Evolutionary conservation across 2,329 filamentous ascomycete species (phyloP), one percentile per base, ranked within the genome.

Genomic region (Teratosphaeria gauchensis): DNA sequence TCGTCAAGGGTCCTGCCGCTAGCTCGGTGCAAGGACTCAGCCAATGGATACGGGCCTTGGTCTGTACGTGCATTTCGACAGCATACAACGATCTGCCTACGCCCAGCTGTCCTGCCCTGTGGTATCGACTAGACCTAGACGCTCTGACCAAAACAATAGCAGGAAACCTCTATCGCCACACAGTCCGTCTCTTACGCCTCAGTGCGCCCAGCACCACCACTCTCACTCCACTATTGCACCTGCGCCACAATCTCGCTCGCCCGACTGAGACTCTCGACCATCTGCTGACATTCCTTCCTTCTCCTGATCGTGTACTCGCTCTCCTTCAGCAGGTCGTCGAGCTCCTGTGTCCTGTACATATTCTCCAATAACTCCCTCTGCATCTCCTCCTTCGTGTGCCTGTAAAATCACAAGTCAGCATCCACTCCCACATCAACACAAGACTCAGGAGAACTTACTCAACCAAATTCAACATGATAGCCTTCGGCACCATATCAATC

Each of bases 401-500:
- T 95, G 65, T 51, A 9, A 14, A 4, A 24, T 19, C 14, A 61
- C 32, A 38, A 19, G 31, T 55, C 53, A 55, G 53, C 53, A 21
- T 30, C 21, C 52, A 31, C 21, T 5, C 32, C 5, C 11, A 3
- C 54, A 55, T 19, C 35, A 42, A 42, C 11, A 42, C 16, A 5
- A 19, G 21, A 12, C 4, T 9, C 24, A 42, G 6, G 9, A 9
- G 16, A 33, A 86, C 90, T 74, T 85, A 96, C 88, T 92, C 87
- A 56, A 99, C 94, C 53, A 99, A 87, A 68, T 84, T 96, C 66
- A 97, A 83, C 94, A 99, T 99, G 72, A 99, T 95, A 48, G 94
- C 94, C 79, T 99, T 99, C 66, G 94, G 94, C 5, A 99, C 94
- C 94, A 99, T 99, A 72, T 99, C 94, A 65, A 97, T 96, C 91